phyloP scores from a whole-genome alignment of 768 basidiomycete species.

The Boletus reticuloceps region DNA sequence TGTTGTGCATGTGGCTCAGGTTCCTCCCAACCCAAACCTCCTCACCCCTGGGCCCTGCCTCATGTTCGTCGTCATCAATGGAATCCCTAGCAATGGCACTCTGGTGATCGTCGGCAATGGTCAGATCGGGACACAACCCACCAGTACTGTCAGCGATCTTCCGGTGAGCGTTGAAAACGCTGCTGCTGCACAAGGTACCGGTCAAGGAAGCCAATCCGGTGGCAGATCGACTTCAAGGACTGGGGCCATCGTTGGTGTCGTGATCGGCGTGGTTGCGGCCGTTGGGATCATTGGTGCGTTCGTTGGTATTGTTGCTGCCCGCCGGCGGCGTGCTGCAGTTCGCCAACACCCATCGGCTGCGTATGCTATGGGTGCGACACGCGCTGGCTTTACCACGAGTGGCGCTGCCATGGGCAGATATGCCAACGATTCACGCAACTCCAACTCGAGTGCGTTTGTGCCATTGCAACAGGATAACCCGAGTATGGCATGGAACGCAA shows the following conservation, averaged over 20 bases:
- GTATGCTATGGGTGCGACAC: slow-evolving; percentile 39
- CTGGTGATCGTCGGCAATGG: slow-evolving; percentile 81
- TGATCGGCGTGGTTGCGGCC: slow-evolving; percentile 30
- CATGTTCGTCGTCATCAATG: slow-evolving; percentile 78
- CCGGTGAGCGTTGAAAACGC: slow-evolving; percentile 41
- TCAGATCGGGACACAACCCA: slow-evolving; percentile 67
- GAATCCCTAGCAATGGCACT: slow-evolving; percentile 80
- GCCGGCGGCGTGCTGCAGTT: slow-evolving; percentile 47
- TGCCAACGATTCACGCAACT: slow-evolving; percentile 35
- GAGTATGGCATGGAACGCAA: slow-evolving; percentile 58
- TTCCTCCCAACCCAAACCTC: slow-evolving; percentile 81
- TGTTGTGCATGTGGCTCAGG: slow-evolving; percentile 76
- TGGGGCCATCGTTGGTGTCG: slow-evolving; percentile 25
- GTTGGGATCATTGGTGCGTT: slow-evolving; percentile 31
- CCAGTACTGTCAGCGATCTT: slow-evolving; percentile 19
- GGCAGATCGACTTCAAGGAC: slow-evolving; percentile 25
- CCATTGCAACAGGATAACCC: slow-evolving; percentile 65
- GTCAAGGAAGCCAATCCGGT: slow-evolving; percentile 9
- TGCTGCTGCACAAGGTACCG: slow-evolving; percentile 38
- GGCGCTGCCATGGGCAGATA: slow-evolving; percentile 20
- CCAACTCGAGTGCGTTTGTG: slow-evolving; percentile 68
- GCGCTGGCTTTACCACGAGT: slow-evolving; percentile 27
- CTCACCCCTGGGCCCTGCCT: slow-evolving; percentile 90
- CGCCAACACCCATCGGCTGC: slow-evolving; percentile 31
- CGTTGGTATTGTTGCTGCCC: slow-evolving; percentile 46